A percentile compares a stretch with the other conserved stretches of the same genome.
Conservation (phyloP, 495 filamentous ascomycete species). For the Podospora tetraspora region DNA sequence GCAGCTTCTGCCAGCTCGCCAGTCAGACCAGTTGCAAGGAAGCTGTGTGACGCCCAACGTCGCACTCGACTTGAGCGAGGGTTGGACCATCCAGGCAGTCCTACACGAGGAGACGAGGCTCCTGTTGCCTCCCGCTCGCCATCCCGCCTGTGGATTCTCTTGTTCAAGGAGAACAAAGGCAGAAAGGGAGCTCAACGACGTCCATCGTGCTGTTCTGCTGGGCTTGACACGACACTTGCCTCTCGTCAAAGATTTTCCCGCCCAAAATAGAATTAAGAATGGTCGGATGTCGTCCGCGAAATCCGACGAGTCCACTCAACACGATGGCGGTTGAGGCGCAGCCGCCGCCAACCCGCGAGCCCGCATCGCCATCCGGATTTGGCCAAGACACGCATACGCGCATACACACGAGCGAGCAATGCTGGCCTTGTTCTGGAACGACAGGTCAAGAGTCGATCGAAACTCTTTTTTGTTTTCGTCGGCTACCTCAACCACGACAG, state of each 20-base stretch:
- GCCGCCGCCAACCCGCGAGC: not conserved
- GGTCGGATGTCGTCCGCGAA: not conserved
- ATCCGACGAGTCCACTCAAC: not conserved
- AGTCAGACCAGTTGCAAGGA: not conserved
- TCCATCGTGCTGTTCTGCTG: not conserved
- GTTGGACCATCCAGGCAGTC: not conserved
- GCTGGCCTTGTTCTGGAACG: not conserved
- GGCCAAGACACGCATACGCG: not conserved
- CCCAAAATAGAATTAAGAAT: not conserved
- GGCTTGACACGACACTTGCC: not conserved
- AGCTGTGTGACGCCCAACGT: not conserved
- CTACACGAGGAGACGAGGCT: not conserved
- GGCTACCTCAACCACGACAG: not conserved
- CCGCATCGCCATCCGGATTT: not conserved
- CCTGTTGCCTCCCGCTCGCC: not conserved
- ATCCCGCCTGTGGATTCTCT: not conserved
- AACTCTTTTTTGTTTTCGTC: not conserved
- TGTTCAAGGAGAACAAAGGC: not conserved
- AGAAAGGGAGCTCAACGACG: not conserved
- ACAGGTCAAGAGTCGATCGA: not conserved
- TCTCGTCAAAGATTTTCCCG: not conserved
- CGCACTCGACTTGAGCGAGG: not conserved
- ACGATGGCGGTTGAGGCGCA: not conserved
- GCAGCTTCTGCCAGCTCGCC: not conserved
- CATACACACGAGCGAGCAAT: not conserved